phyloP scores from a whole-genome alignment of 352 stramenopile genomes.

The Phytophthora pisi region DNA sequence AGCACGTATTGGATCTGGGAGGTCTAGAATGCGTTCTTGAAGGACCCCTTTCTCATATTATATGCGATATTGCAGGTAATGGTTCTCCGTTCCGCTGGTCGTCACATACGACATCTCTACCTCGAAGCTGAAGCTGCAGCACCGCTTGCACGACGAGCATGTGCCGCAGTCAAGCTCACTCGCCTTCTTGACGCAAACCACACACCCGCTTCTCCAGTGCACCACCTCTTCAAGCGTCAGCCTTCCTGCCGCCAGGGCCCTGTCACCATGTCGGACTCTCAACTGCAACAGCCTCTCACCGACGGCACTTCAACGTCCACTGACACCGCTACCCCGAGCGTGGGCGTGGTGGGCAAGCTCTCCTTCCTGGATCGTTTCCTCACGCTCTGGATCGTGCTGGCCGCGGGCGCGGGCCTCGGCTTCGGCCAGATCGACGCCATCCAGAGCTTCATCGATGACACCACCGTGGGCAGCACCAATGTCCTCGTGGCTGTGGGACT shows the following conservation, averaged over 20 bases:
- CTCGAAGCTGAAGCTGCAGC: background rate
- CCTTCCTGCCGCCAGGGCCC: no score
- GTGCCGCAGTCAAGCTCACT: background rate
- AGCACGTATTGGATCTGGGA: no score
- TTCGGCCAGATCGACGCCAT: constrained; percentile 43
- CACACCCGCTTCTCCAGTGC: no score
- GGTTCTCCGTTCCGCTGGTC: constrained; percentile 3
- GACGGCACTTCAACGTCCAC: background rate
- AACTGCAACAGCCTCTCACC: no score
- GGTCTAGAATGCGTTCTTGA: background rate
- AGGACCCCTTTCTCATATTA: constrained; percentile 3
- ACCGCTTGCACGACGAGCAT: no score
- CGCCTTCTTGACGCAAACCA: constrained; percentile 1
- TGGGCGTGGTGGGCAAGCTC: constrained; percentile 25
- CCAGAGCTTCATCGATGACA: constrained; percentile 50
- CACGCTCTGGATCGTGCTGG: constrained; percentile 55
- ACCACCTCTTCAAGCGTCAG: no score
- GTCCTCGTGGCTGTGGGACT: constrained; percentile 56
- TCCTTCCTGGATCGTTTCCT: constrained; percentile 53
- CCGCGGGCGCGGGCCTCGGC: constrained; percentile 35
- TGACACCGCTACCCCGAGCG: background rate
- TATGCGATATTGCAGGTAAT: background rate
- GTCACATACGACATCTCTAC: background rate
- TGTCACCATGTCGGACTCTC: no score
- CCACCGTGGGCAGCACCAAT: constrained; percentile 53